Evolutionary conservation across 164 flowering plant species (phyloP), one percentile per base, ranked within the genome.

Genomic region (Liriodendron chinense): DNA sequence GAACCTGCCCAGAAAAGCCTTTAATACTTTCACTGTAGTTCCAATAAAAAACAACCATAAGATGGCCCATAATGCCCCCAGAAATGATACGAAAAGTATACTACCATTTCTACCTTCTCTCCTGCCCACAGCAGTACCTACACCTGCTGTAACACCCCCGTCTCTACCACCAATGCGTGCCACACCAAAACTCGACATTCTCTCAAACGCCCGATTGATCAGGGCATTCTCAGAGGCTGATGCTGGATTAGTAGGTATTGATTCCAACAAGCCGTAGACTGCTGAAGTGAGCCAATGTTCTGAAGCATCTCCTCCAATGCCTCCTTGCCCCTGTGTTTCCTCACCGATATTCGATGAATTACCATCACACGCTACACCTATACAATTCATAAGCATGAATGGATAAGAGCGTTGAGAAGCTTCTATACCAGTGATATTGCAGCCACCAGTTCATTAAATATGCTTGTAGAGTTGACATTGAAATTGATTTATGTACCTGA

Each of bases 191-290:
- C 99, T 92, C 43, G 98, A 90, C 89, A 92, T 83, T 22, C 95
- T 85, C 78, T 86, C 88, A 43, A 92, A 85, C 10, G 97, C 91
- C 49, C 82, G 83, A 75, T 87, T 89, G 1, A 90, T 86, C 78
- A 91, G 73, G 53, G 86, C 84, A 70, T 75, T 85, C 79, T 96
- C 99, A 0, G 97, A 78, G 25, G 99, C 99, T 24, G 95, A 86
- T 71, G 99, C 99, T 73, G 98, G 97, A 75, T 85, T 84, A 22
- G 94, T 81, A 1, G 99, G 99, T 72, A 96, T 87, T 25, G 98
- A 89, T 62, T 91, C 99, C 80, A 96, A 86, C 80, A 91, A 85
- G 21, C 83, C 20, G 88, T 92, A 89, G 12, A 96, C 48, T 3
- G 88, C 78, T 76, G 97, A 88, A 34, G 89, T 82, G 65, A 88